These are phyloP conservation scores for Pythium sp. DNA, from an alignment of 352 stramenopile species.

Conservation along the genomic window DNA sequence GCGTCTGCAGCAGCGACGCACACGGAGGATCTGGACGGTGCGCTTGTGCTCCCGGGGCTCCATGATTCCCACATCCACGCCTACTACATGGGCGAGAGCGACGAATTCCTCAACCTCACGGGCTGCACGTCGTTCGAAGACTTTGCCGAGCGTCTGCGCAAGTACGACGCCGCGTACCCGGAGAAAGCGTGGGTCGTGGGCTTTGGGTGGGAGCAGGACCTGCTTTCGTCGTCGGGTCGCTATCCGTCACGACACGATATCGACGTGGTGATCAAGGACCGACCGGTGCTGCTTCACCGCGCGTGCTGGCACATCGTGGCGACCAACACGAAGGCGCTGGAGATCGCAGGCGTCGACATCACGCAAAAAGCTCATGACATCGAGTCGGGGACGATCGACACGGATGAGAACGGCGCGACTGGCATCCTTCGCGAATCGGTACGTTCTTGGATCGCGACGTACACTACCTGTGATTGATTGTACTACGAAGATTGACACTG, in stretches of 20 bases:
- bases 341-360: slow-evolving; percentile 57
- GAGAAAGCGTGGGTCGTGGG: slow-evolving; percentile 79
- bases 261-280: slow-evolving; percentile 63
- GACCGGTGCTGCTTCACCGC: slow-evolving; percentile 83
- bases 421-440: slow-evolving; percentile 73
- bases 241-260: slow-evolving; percentile 79
- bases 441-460: slow-evolving; percentile 2
- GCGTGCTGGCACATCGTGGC: slow-evolving; percentile 88
- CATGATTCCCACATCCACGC: slow-evolving; percentile 90
- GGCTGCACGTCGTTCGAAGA: slow-evolving; percentile 74
- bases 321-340: slow-evolving; percentile 83
- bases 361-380: slow-evolving; percentile 27
- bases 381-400: slow-evolving; percentile 53
- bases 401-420: slow-evolving; percentile 59
- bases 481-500: not conserved
- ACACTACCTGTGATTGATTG: not conserved
- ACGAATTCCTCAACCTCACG: slow-evolving; percentile 80
- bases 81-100: slow-evolving; percentile 78
- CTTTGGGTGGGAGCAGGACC: slow-evolving; percentile 86
- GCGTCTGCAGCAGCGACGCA: slow-evolving; percentile 10
- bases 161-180: slow-evolving; percentile 59
- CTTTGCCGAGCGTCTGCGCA: slow-evolving; percentile 44
- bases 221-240: slow-evolving; percentile 49
- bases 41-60: slow-evolving; percentile 80
- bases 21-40: slow-evolving; percentile 46